Evolutionary conservation across 805 yeast genomes (phyloP).

Genomic region (Starmerella gropengiesseri): DNA sequence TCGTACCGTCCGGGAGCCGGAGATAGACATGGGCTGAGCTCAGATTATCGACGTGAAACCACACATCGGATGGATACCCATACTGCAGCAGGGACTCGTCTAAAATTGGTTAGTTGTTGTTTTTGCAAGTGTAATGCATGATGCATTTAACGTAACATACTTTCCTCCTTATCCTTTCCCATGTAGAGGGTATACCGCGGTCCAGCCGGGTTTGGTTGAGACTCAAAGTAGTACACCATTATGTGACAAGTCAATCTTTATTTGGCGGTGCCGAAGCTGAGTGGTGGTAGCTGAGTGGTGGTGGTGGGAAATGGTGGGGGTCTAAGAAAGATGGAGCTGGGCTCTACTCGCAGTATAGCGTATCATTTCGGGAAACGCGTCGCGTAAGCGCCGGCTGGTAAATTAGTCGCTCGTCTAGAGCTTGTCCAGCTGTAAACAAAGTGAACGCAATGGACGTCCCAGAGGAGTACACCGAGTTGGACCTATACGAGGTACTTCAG

Average conservation of each 20-base stretch:
- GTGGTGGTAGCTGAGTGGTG: no score
- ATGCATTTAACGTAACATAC: neutral
- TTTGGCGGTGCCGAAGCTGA: no score
- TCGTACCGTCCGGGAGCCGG: conserved; percentile 40
- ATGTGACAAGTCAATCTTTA: no score
- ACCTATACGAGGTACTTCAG: conserved; percentile 27
- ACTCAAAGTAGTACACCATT: conserved; percentile 39
- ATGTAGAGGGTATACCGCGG: conserved; percentile 36
- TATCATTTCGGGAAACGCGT: no score
- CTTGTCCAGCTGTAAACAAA: neutral
- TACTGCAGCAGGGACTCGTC: conserved; percentile 48
- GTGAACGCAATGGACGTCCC: conserved; percentile 21
- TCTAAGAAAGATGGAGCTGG: no score
- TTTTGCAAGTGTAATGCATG: neutral
- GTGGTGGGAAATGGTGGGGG: no score
- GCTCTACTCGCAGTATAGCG: no score
- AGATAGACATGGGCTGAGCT: conserved; percentile 72
- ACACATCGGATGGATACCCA: conserved; percentile 54
- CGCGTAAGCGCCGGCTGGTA: neutral
- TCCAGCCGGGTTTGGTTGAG: neutral
- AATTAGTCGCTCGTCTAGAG: neutral
- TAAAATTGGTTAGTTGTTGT: conserved; percentile 10
- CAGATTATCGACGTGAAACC: conserved; percentile 69
- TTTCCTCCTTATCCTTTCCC: conserved; percentile 70
- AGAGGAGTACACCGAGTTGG: conserved; percentile 24